phyloP scores from a whole-genome alignment of 2,329 filamentous ascomycete genomes.

The Chaetomiaceae sp. region DNA sequence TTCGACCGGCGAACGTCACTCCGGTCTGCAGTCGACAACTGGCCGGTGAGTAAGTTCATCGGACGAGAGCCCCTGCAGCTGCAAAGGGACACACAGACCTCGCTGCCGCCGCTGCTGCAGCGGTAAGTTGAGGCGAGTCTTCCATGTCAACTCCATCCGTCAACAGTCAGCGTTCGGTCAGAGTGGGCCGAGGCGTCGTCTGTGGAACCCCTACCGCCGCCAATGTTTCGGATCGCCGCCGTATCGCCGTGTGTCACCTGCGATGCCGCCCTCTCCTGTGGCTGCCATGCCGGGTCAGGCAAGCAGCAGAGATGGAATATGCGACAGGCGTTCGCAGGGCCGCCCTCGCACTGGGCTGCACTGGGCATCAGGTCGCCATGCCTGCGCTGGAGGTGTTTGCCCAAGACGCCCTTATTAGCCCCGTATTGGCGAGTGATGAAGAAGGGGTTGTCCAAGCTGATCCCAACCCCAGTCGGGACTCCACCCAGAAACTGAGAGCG shows the following conservation, averaged over 20 bases:
- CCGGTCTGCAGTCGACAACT: too few relatives aligned
- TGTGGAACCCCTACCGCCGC: background rate
- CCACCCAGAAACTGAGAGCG: slow-evolving; percentile 2
- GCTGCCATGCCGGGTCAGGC: background rate
- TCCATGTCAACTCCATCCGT: background rate
- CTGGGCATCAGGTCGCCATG: slow-evolving; percentile 5
- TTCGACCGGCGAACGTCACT: too few relatives aligned
- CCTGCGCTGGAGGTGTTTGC: background rate
- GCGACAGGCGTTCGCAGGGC: background rate
- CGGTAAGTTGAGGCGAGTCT: background rate
- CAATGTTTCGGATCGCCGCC: slow-evolving; percentile 13
- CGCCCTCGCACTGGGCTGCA: slow-evolving; percentile 7
- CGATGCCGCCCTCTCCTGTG: slow-evolving; percentile 2
- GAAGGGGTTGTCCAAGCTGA: slow-evolving; percentile 5
- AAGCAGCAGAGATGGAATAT: background rate
- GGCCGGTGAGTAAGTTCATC: too few relatives aligned
- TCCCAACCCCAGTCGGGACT: background rate
- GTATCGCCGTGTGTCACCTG: slow-evolving; percentile 12
- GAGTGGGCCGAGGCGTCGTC: background rate
- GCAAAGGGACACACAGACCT: too few relatives aligned
- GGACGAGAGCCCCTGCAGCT: too few relatives aligned
- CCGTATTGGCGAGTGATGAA: background rate
- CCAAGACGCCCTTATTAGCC: background rate
- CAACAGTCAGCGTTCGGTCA: background rate
- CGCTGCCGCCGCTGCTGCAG: too few relatives aligned